Base-by-base conservation (phyloP, 495 filamentous ascomycete species). In the Xylaria acuta region DNA sequence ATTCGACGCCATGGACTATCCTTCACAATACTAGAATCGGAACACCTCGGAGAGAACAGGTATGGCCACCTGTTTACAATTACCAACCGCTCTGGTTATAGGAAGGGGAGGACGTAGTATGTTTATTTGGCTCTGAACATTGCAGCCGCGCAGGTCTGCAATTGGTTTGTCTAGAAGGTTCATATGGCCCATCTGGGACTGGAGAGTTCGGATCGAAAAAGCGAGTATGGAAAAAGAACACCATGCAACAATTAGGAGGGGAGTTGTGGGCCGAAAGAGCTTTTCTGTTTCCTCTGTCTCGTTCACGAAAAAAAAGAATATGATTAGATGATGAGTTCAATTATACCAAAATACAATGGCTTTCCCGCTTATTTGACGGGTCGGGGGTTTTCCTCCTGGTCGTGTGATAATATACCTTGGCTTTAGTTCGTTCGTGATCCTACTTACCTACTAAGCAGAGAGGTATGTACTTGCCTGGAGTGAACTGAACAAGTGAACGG, bases 281-380 rank as follows among this genome's bases (percentile, higher is more conserved):
- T 6, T 56, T 56, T 25, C 53, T 32, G 25, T 56, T 11, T 56
- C 25, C 27, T 30, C 51, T 56, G 27, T 32, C 51, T 54, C 53
- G 12, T 32, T 56, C 16, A 56, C 27, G 53, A 32, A 56, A 30
- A 56, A n/a, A 56, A 56, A 56, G 53, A 56, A 56, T 30, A 56
- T 56, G 53, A 56, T 56, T 56, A 56, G 53, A 56, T 56, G 12
- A 56, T 49, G 63, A 65, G 41, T 32, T 47, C 16, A 34, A 49
- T 49, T 32, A 47, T 47, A 65, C 63, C 63, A 65, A 25, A 47
- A 16, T 47, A 65, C n/a, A 34, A n/a, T 40, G 34, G 5, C 22
- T 49, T 45, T 27, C 51, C 51, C 2, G 3, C 22, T 54, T 54
- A 25, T 54, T 54, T 54, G 11, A 30, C 3, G 51, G 25, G 25